A percentile compares a stretch with the other conserved stretches of the same genome.
Conservation (phyloP, 2,329 filamentous ascomycete species). For the Monosporascus sp. region DNA sequence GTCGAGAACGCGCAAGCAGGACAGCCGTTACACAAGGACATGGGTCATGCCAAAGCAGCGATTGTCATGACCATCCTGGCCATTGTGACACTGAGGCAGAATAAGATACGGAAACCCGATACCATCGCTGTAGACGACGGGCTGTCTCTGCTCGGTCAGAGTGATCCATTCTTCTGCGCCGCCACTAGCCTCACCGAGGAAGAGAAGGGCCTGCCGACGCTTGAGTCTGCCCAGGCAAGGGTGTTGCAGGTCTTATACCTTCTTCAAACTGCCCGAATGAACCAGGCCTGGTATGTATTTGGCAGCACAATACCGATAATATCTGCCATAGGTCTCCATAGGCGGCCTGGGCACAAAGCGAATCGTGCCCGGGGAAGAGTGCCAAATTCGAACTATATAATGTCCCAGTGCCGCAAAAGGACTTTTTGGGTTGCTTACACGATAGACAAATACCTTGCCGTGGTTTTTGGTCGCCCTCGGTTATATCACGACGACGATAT, state of each 20-base stretch:
- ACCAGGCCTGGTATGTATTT: conserved; percentile 57
- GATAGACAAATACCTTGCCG: conserved; percentile 57
- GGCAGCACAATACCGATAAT: conserved; percentile 51
- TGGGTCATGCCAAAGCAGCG: conserved; percentile 41
- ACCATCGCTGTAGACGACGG: conserved; percentile 3
- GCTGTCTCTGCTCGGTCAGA: conserved; percentile 29
- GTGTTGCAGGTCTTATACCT: conserved; percentile 55
- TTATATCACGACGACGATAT: conserved; percentile 60
- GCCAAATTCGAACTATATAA: too few species aligned
- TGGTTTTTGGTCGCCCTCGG: conserved; percentile 56
- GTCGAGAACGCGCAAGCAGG: conserved; percentile 30
- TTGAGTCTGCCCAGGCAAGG: conserved; percentile 54
- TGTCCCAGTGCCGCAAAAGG: conserved; percentile 19
- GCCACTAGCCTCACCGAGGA: conserved; percentile 36
- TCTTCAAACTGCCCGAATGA: conserved; percentile 52
- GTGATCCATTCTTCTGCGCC: conserved; percentile 31
- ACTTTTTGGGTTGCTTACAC: conserved; percentile 60
- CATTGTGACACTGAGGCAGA: conserved; percentile 40
- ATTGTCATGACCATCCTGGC: conserved; percentile 44
- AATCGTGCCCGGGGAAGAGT: too few species aligned
- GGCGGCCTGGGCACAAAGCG: conserved; percentile 13
- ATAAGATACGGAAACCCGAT: conserved; percentile 22
- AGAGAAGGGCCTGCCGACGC: conserved; percentile 47
- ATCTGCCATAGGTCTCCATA: conserved; percentile 38
- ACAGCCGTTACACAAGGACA: conserved; percentile 29